These are phyloP conservation scores for Monosporozyma siamensis DNA, from an alignment of 805 yeast species.

Conservation along the genomic window DNA sequence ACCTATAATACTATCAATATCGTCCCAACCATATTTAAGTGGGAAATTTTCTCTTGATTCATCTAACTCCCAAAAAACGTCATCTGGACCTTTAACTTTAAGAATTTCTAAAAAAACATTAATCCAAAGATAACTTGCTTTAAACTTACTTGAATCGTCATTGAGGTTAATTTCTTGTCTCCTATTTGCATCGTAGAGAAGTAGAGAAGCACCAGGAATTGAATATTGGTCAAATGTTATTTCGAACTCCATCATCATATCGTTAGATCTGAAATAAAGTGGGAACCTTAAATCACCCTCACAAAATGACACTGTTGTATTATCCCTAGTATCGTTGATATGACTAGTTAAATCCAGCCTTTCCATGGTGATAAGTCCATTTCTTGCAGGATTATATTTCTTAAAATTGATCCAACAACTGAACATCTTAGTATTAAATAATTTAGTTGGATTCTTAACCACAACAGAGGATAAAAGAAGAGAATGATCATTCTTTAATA, in stretches of 20 bases:
- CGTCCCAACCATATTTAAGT: slow-evolving; percentile 33
- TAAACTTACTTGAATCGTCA: background rate
- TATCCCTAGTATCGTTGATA: too few relatives aligned
- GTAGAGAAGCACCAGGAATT: too few relatives aligned
- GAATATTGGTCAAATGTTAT: too few relatives aligned
- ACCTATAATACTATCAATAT: slow-evolving; percentile 64
- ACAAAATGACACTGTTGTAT: too few relatives aligned
- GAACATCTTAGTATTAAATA: slow-evolving; percentile 4
- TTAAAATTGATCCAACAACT: slow-evolving; percentile 15
- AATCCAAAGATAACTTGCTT: background rate
- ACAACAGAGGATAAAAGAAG: slow-evolving; percentile 14
- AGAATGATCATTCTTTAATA: slow-evolving; percentile 5
- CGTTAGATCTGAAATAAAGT: too few relatives aligned
- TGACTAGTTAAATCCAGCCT: slow-evolving; percentile 1
- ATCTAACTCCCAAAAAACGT: slow-evolving; percentile 7
- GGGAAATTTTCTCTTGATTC: slow-evolving; percentile 9
- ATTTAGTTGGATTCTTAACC: slow-evolving; percentile 14
- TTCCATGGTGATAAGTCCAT: background rate
- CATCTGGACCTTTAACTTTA: background rate
- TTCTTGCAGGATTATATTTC: slow-evolving; percentile 8
- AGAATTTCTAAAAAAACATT: background rate
- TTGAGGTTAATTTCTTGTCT: background rate
- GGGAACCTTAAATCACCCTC: too few relatives aligned
- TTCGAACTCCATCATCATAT: too few relatives aligned
- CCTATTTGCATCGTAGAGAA: too few relatives aligned